A percentile compares a stretch with the other conserved stretches of the same genome.
These are phyloP conservation scores for Candida lessepsii DNA, from an alignment of 805 yeast species.

Conservation along the genomic window DNA sequence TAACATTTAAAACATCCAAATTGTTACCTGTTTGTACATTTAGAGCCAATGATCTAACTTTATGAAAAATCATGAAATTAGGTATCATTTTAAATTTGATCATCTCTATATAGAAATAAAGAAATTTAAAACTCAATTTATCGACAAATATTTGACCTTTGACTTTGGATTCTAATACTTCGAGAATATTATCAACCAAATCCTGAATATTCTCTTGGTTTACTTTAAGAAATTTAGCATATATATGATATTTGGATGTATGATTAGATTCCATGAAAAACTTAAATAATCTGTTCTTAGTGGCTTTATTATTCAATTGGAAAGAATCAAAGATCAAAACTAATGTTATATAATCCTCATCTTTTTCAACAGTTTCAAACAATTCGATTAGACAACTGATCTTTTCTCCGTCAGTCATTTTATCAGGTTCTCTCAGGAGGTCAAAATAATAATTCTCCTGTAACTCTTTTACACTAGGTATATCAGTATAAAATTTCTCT, in stretches of 20 bases:
- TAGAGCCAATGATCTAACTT: slow-evolving; percentile 58
- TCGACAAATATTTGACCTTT: slow-evolving; percentile 56
- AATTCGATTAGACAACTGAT: slow-evolving; percentile 43
- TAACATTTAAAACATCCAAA: slow-evolving; percentile 64
- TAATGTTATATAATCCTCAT: slow-evolving; percentile 49
- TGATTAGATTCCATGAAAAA: slow-evolving; percentile 53
- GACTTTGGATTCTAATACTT: slow-evolving; percentile 56
- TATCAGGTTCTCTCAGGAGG: slow-evolving; percentile 21
- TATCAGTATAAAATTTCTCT: slow-evolving; percentile 59
- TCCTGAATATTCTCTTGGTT: slow-evolving; percentile 49
- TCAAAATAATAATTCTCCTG: slow-evolving; percentile 13
- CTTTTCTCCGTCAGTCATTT: slow-evolving; percentile 39
- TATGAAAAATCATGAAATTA: slow-evolving; percentile 68
- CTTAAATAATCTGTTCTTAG: slow-evolving; percentile 57
- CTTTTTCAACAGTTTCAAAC: slow-evolving; percentile 44
- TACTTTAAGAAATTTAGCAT: slow-evolving; percentile 68
- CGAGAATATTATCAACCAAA: slow-evolving; percentile 51
- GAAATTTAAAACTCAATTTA: slow-evolving; percentile 52
- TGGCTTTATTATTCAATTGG: slow-evolving; percentile 69
- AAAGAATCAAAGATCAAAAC: slow-evolving; percentile 47
- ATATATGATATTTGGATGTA: slow-evolving; percentile 46
- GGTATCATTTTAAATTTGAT: slow-evolving; percentile 76
- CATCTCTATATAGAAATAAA: slow-evolving; percentile 69
- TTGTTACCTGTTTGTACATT: slow-evolving; percentile 53
- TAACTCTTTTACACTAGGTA: slow-evolving; percentile 43